Conservation (phyloP, 2,329 filamentous ascomycete species). For the Catunica adiposa region DNA sequence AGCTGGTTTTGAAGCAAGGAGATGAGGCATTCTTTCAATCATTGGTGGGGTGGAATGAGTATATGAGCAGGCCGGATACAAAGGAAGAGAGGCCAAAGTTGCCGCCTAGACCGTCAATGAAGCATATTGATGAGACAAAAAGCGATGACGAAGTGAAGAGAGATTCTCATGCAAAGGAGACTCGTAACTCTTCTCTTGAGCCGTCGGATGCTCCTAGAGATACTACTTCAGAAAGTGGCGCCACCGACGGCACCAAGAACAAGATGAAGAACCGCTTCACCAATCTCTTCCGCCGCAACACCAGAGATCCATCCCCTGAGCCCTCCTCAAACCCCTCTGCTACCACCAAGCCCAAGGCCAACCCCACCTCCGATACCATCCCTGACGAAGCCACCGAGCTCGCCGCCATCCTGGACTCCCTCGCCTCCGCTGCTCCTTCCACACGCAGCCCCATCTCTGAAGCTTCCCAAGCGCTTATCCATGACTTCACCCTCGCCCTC, state of each 20-base stretch:
- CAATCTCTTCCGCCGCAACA: constrained; percentile 24
- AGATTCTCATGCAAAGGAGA: constrained; percentile 18
- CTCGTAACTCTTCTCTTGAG: constrained; percentile 12
- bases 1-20: constrained; percentile 32
- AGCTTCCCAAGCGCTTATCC: constrained; percentile 52
- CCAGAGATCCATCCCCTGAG: constrained; percentile 24
- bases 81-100: constrained; percentile 35
- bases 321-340: not conserved
- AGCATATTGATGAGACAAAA: not conserved
- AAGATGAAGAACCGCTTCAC: constrained; percentile 22
- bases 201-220: too few species aligned
- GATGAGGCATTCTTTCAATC: constrained; percentile 43
- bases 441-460: constrained; percentile 73
- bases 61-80: constrained; percentile 20
- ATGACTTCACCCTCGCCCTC: constrained; percentile 74
- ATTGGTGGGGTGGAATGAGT: constrained; percentile 25
- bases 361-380: constrained; percentile 19
- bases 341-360: not conserved
- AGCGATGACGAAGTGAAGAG: not conserved
- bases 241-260: constrained; percentile 17
- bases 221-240: not conserved
- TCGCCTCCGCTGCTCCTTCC: constrained; percentile 71
- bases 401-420: constrained; percentile 58
- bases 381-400: constrained; percentile 47
- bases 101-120: constrained; percentile 27